Conservation (phyloP, 1,284 basidiomycete species). For the Fomes fomentarius region DNA sequence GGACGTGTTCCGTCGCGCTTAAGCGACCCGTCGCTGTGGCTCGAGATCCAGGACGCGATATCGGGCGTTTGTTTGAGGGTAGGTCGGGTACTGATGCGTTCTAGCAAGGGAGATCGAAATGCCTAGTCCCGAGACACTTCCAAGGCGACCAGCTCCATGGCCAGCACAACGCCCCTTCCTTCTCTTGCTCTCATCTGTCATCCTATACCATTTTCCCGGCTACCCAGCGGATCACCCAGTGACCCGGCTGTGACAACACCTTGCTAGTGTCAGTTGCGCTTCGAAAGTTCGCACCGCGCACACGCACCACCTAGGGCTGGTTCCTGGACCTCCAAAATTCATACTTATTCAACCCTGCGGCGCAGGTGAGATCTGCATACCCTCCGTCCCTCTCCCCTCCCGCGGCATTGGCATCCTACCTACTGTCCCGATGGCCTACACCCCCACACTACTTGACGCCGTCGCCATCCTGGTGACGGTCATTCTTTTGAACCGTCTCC, state of each 20-base stretch:
- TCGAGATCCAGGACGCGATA: not conserved
- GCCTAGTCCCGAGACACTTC: not conserved
- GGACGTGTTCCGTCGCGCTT: too few species aligned
- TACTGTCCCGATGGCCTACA: constrained; percentile 17
- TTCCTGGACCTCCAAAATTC: not conserved
- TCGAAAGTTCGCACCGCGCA: not conserved
- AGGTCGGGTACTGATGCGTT: not conserved
- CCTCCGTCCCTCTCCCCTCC: constrained; percentile 1
- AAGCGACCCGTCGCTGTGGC: not conserved
- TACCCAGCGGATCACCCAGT: constrained; percentile 5
- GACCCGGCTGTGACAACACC: not conserved
- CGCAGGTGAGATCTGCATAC: not conserved
- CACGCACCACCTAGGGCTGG: not conserved
- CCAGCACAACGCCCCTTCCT: not conserved
- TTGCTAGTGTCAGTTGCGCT: too few species aligned
- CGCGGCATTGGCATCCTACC: constrained; percentile 1
- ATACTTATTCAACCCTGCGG: constrained; percentile 10
- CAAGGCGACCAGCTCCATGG: not conserved
- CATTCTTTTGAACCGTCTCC: constrained; percentile 20
- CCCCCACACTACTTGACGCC: constrained; percentile 20
- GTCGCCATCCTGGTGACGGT: constrained; percentile 16
- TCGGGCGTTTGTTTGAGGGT: too few species aligned
- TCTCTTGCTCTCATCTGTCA: not conserved
- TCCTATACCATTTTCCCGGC: not conserved
- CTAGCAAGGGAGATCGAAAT: not conserved